Percentiles rank a stretch among this genome's conserved stretches.
Conservation (phyloP, 352 stramenopile genomes). For the Phytophthora boehmeriae region DNA sequence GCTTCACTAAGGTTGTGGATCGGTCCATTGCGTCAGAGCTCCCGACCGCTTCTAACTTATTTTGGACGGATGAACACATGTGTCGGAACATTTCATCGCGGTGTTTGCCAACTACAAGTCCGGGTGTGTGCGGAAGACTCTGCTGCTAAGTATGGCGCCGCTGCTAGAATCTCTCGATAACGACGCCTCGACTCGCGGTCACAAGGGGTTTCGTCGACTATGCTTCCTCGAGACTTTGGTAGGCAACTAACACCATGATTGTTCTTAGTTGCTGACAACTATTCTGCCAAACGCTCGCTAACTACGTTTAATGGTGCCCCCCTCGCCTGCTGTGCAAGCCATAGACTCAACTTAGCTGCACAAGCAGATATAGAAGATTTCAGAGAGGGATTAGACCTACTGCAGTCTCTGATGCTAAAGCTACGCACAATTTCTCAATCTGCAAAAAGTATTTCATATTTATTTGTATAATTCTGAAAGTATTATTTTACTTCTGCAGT, state of each 20-base stretch:
- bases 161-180: neutral
- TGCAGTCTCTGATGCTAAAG: slow-evolving; percentile 3
- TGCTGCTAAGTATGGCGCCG: neutral
- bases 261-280: slow-evolving; percentile 1
- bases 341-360: neutral
- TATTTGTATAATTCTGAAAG: neutral
- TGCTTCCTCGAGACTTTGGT: neutral
- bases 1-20: neutral
- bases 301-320: neutral
- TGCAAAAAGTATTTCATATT: neutral
- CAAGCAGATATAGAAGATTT: neutral
- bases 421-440: neutral
- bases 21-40: neutral
- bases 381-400: neutral
- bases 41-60: neutral
- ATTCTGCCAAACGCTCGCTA: neutral
- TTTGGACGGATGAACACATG: slow-evolving; percentile 13
- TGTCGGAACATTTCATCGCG: neutral
- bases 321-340: neutral
- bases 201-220: neutral
- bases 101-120: neutral
- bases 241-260: neutral
- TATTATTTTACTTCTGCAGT: neutral
- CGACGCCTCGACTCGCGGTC: neutral
- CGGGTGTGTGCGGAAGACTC: neutral